Evolutionary conservation across 2,329 filamentous ascomycete species (phyloP), one percentile per base, ranked within the genome.

Genomic region (Hymenoscyphus occultus): DNA sequence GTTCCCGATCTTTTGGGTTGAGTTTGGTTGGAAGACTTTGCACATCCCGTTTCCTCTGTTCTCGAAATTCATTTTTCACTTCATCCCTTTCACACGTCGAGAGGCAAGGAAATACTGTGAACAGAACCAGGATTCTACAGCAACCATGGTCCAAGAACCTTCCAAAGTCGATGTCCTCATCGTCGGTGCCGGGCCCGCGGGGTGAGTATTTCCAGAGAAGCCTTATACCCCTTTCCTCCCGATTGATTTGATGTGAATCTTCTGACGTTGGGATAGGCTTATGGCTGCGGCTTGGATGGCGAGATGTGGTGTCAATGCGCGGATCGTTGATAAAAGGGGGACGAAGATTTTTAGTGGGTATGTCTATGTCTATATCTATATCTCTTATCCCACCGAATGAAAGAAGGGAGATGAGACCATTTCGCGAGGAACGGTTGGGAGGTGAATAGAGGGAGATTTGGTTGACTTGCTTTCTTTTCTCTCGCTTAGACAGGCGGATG

Each of bases 401-500:
- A 58, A 39, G 13, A 35, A 19, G 45, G 14, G n/a, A 22, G 22
- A 28, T 28, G 22, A 28, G 22, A 28, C 3, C 3, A 28, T 1
- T 28, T 28, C 3, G 22, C 3, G 22, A 28, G 28, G 28, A 28
- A 28, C 1, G 28, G 28, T 28, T 28, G 28, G 2, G 28, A 28
- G 28, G 0, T 3, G 28, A 3, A 28, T 28, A 28, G 28, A 28
- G 28, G 28, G 28, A 28, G 28, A 28, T 28, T 28, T 28, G 1
- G 3, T 39, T 45, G 40, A 12, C n/a, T 56, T 62, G 5, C 3
- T 28, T 28, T 28, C 3, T 28, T 28, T 42, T 28, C 39, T 13
- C 16, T 10, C 1, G 10, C 40, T 22, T 48, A 86, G 86, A 7
- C 86, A 89, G 74, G 88, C 87, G 13, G 87, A 90, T 69, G 85